Base-by-base conservation (phyloP, 352 stramenopile genomes). In the Phytophthora lateralis region DNA sequence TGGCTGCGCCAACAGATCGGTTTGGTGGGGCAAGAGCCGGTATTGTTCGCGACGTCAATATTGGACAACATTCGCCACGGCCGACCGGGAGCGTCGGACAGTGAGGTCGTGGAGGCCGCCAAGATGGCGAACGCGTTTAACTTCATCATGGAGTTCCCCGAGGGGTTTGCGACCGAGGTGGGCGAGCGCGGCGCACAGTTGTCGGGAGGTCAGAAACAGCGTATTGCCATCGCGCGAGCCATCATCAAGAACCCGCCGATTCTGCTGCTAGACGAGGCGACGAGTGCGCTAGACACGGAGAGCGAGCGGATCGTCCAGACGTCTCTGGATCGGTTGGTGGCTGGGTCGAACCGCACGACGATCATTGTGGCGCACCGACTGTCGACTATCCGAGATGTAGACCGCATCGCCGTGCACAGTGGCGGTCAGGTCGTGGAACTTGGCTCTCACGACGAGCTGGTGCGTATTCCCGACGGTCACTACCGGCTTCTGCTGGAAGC, bases 331-430 rank as follows among this genome's bases (percentile, higher is more conserved):
- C 38, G 26, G 20, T 48, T 91, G 18, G 26, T 89, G 37, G 55
- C 66, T 2, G 43, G 47, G 1, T 69, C 60, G 15, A 66, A 85
- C 15, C 80, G 80, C 10, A 98, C 94, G 10, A 97, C 88, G n/a
- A 78, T 99, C 45, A 93, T 98, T 35, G 94, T 98, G 51, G 96
- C 96, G 0, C 95, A 99, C 69, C 85, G 95, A 9, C 66, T 99
- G 27, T 96, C 84, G 47, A 99, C 95, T 12, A 91, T 99, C 55
- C 88, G 94, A 55, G 85, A 97, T 72, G 96, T 93, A 46, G 86
- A 98, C 63, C 78, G 87, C 34, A 99, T 99, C 53, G 86, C 95
- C n/a, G 97, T 99, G 12, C 77, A 99, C 55, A 74, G 95, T 15
- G 71, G 89, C 15, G 97, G 97, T 6, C 62, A 59, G 20, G 91